A percentile compares a stretch with the other conserved stretches of the same genome.
phyloP scores from a whole-genome alignment of 768 basidiomycete species.

The Russula griseocarnosa region DNA sequence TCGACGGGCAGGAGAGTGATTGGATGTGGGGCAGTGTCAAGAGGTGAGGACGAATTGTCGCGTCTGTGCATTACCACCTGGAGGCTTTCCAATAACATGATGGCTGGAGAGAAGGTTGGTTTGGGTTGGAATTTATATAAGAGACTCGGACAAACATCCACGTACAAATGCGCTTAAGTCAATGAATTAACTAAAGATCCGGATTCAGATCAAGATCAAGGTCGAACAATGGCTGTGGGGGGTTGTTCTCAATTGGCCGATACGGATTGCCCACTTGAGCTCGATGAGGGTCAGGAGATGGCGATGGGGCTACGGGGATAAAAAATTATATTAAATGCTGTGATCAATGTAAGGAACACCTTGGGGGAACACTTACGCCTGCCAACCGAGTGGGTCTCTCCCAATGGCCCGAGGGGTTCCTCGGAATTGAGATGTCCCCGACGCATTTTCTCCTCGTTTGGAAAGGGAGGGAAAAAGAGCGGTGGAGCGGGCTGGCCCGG shows the following conservation, averaged over 20 bases:
- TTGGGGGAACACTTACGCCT: slow-evolving; percentile 46
- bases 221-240: slow-evolving; percentile 64
- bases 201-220: slow-evolving; percentile 83
- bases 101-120: not conserved
- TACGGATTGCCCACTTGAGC: slow-evolving; percentile 61
- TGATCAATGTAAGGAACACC: slow-evolving; percentile 9
- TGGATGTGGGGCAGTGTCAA: not conserved
- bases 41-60: not conserved
- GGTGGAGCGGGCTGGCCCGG: slow-evolving; percentile 74
- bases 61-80: not conserved
- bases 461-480: slow-evolving; percentile 85
- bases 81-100: not conserved
- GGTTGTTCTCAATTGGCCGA: slow-evolving; percentile 61
- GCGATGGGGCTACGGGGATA: slow-evolving; percentile 49
- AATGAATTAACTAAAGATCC: slow-evolving; percentile 46
- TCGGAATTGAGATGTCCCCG: slow-evolving; percentile 75
- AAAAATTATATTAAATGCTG: slow-evolving; percentile 16
- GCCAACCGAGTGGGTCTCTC: slow-evolving; percentile 80
- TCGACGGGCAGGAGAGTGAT: slow-evolving; percentile 16
- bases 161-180: not conserved
- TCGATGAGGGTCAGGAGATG: slow-evolving; percentile 50
- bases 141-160: too few species aligned
- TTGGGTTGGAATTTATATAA: not conserved
- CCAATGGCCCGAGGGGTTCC: slow-evolving; percentile 70
- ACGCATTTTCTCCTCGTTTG: slow-evolving; percentile 89